Evolutionary conservation across 23 red algal species (phyloP).

Genomic region (Gracilaria domingensis): DNA sequence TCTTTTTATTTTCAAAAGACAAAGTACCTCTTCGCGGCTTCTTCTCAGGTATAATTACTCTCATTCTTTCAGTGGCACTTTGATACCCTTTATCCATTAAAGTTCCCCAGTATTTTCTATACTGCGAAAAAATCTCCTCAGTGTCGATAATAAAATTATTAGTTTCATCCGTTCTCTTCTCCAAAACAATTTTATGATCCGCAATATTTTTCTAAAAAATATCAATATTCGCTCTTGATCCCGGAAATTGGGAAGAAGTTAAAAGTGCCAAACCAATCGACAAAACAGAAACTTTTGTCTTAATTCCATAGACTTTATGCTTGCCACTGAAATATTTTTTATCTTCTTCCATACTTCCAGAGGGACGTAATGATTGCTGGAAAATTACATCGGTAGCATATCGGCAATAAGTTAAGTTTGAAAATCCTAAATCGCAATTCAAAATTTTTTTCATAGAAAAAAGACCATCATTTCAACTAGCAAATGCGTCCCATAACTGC

Average conservation of each 20-base stretch:
- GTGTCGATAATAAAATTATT: too few relatives aligned
- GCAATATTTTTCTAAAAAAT: neutral
- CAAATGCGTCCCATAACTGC: neutral
- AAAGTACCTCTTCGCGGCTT: neutral
- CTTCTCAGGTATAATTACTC: slow-evolving; percentile 12
- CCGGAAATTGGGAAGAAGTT: neutral
- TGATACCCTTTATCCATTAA: slow-evolving; percentile 57
- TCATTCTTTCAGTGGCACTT: neutral
- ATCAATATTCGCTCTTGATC: neutral
- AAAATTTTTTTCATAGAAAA: neutral
- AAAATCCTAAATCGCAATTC: neutral
- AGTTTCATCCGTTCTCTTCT: too few relatives aligned
- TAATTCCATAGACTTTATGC: slow-evolving; percentile 19
- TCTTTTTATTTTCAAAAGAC: neutral
- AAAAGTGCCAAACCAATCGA: neutral
- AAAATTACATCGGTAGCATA: slow-evolving; percentile 31
- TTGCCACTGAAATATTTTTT: slow-evolving; percentile 11
- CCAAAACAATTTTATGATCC: neutral
- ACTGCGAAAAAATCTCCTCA: too few relatives aligned
- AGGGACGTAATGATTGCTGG: neutral
- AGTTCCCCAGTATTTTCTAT: too few relatives aligned
- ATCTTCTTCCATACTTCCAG: neutral
- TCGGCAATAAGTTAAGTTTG: neutral
- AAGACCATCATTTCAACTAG: neutral
- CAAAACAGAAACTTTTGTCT: neutral